A percentile compares a stretch with the other conserved stretches of the same genome.
phyloP scores from a whole-genome alignment of 2,329 filamentous ascomycete species.

The Trichoderma guizhouense region DNA sequence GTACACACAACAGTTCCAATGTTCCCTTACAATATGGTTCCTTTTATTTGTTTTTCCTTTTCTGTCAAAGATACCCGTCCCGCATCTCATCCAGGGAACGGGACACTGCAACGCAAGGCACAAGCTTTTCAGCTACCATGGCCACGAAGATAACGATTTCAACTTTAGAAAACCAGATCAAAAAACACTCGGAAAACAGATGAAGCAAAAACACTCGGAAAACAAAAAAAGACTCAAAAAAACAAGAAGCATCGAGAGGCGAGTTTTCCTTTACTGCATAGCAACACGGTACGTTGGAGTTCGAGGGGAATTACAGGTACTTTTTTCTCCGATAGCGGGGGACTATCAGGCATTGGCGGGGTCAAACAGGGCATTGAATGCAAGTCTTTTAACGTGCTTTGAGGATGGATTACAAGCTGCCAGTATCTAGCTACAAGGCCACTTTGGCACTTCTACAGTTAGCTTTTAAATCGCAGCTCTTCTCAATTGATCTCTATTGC shows the following conservation, averaged over 20 bases:
- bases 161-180: background rate
- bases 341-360: background rate
- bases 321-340: background rate
- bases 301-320: background rate
- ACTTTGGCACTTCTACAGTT: background rate
- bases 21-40: background rate
- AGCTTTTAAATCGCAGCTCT: background rate
- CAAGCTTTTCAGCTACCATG: background rate
- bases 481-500: background rate
- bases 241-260: background rate
- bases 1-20: background rate
- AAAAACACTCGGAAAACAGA: background rate
- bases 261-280: background rate
- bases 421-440: background rate
- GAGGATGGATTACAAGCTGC: background rate
- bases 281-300: background rate
- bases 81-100: background rate
- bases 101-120: background rate
- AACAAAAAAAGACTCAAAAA: background rate
- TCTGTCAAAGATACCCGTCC: constrained; percentile 5
- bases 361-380: background rate
- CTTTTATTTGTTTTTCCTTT: background rate
- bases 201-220: background rate
- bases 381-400: background rate
- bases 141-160: background rate